Base-by-base conservation (phyloP, 805 yeast genomes). In the Wickerhamiella shivajii region DNA sequence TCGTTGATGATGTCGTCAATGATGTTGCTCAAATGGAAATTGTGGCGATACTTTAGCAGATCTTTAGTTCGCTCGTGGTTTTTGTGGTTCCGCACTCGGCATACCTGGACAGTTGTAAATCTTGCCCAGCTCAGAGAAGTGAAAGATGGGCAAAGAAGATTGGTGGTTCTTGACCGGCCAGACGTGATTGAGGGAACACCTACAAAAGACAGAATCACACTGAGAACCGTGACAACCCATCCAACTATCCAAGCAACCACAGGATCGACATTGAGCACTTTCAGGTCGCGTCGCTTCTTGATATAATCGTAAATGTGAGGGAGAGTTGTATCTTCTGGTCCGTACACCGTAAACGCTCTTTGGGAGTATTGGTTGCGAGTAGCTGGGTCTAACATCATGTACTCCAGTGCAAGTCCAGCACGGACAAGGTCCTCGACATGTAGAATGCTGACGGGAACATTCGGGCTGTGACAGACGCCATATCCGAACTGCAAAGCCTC, bases 351-450 rank as follows among this genome's bases (percentile, higher is more conserved):
- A 33, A 42, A 46, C 23, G 35, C 28, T 9, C 29, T 15, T 14
- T 44, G 42, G 17, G 25, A 16, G 33, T 30, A 37, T 15, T 32
- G 12, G 2, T 12, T 24, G 7, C 37, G 37, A 2, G 51, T 39
- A 2, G 29, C 34, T 15, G 50, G 50, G 33, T 47, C 49, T 16
- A 40, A 33, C 17, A 47, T 41, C 26, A 31, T 32, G 25, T 40
- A 37, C 33, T 49, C 54, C 9, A 46, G 38, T 52, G 65, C 44
- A 55, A 69, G 17, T 61, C 66, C 42, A 51, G 66, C 35, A 59
- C 68, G 34, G 52, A 63, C 51, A 39, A 51, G 43, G 30, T 51
- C 56, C 37, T 51, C 56, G 5, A 51, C 53, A 22, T 50, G 46
- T 49, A 61, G 36, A 45, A 51, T 20, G 4, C 46, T 30, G 12